Evolutionary conservation across 805 yeast genomes (phyloP).

Genomic region (Tetrapisispora pingtungensis): DNA sequence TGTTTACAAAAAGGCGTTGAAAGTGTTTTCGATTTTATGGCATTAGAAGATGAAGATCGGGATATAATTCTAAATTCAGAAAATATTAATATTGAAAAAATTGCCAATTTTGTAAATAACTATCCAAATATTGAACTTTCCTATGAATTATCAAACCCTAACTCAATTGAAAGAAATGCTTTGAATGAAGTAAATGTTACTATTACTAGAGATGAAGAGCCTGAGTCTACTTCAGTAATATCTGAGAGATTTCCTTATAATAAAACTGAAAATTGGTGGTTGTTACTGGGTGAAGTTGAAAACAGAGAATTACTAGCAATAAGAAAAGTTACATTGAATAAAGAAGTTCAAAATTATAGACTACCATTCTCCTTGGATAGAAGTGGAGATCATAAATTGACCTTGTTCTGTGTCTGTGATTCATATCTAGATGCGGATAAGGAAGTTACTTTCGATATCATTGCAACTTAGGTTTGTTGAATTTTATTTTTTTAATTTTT

Average conservation of each 20-base stretch:
- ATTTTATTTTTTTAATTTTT: no score
- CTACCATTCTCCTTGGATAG: slow-evolving; percentile 49
- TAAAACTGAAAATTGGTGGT: slow-evolving; percentile 69
- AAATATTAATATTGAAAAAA: slow-evolving; percentile 43
- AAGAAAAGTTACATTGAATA: slow-evolving; percentile 47
- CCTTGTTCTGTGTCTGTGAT: slow-evolving; percentile 83
- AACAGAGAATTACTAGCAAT: slow-evolving; percentile 60
- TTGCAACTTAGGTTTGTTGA: no score
- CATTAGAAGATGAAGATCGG: slow-evolving; percentile 62
- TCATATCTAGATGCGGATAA: slow-evolving; percentile 89
- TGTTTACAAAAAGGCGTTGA: slow-evolving; percentile 49
- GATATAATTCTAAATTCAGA: slow-evolving; percentile 49
- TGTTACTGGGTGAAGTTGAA: slow-evolving; percentile 62
- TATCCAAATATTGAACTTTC: slow-evolving; percentile 78
- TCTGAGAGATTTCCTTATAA: slow-evolving; percentile 49
- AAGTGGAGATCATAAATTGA: slow-evolving; percentile 51
- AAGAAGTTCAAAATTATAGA: slow-evolving; percentile 42
- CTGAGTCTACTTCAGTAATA: slow-evolving; percentile 51
- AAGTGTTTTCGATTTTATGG: slow-evolving; percentile 71
- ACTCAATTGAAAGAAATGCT: slow-evolving; percentile 38
- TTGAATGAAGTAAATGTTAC: slow-evolving; percentile 39
- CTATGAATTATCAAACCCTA: slow-evolving; percentile 38
- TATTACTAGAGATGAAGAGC: slow-evolving; percentile 67
- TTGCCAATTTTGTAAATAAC: slow-evolving; percentile 81
- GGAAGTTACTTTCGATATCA: slow-evolving; percentile 49